phyloP scores from a whole-genome alignment of 2,329 filamentous ascomycete genomes.

The Penicillium frequentans region DNA sequence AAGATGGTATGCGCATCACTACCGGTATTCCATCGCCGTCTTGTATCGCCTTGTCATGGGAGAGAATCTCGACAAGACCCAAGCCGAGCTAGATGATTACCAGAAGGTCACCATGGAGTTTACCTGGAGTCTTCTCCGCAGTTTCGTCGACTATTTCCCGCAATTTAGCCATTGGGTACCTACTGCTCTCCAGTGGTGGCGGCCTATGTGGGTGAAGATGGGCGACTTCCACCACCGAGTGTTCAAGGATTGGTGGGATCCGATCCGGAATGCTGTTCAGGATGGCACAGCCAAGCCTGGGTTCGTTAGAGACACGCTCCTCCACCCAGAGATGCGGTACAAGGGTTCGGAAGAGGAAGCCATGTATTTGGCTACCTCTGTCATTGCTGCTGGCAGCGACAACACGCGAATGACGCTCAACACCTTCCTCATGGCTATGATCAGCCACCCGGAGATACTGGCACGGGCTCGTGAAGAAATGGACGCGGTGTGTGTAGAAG shows the following conservation, averaged over 20 bases:
- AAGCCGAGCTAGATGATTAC: conserved; percentile 37
- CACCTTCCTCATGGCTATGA: conserved; percentile 30
- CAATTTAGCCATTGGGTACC: conserved; percentile 30
- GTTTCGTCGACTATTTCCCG: conserved; percentile 43
- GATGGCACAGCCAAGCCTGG: conserved; percentile 33
- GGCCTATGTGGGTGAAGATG: conserved; percentile 30
- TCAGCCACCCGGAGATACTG: conserved; percentile 25
- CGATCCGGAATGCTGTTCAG: conserved; percentile 24
- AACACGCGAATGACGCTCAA: conserved; percentile 43
- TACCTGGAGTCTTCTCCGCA: conserved; percentile 35
- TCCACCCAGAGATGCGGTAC: conserved; percentile 30
- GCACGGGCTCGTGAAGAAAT: conserved; percentile 17
- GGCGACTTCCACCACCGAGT: conserved; percentile 36
- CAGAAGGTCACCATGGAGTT: conserved; percentile 40
- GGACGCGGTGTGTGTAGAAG: neutral
- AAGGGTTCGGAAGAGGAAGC: conserved; percentile 35
- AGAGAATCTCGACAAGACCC: conserved; percentile 20
- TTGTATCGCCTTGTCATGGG: too few species aligned
- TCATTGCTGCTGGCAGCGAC: conserved; percentile 48
- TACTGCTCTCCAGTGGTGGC: conserved; percentile 26
- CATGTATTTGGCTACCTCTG: conserved; percentile 42
- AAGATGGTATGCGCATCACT: neutral
- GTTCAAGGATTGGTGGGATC: conserved; percentile 37
- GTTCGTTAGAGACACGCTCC: conserved; percentile 37
- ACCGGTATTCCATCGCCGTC: too few species aligned